Percentiles rank a stretch among this genome's conserved stretches.
phyloP scores from a whole-genome alignment of 768 basidiomycete species.

The Boletus barrowsii region DNA sequence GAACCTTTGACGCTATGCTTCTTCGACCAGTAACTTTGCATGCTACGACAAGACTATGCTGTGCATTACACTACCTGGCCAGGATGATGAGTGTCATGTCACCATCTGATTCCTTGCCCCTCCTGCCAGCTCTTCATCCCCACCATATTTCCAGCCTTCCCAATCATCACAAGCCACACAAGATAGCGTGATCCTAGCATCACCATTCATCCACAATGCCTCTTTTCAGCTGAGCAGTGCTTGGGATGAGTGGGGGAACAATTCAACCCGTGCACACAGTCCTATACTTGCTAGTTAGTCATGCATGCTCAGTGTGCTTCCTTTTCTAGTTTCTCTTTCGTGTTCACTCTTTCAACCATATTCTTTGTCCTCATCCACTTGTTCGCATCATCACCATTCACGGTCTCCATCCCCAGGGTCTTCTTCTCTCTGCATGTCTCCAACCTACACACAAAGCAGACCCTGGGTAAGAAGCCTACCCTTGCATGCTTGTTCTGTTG shows the following conservation, averaged over 20 bases:
- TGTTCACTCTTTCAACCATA: constrained; percentile 13
- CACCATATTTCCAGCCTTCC: constrained; percentile 17
- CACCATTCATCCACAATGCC: constrained; percentile 14
- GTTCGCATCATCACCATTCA: constrained; percentile 22
- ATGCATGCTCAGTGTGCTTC: constrained; percentile 18
- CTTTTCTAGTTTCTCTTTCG: constrained; percentile 4
- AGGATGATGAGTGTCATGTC: no score
- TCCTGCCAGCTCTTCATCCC: constrained; percentile 19
- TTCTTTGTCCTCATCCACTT: constrained; percentile 7
- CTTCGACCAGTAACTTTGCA: no score
- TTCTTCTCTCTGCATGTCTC: constrained; percentile 16
- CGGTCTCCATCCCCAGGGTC: constrained; percentile 28
- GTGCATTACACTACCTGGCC: no score
- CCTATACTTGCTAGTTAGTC: constrained; percentile 14
- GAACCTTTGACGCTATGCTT: no score
- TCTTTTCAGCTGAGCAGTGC: constrained; percentile 4
- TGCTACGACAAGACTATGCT: no score
- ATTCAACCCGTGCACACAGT: not conserved
- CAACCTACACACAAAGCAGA: constrained; percentile 23
- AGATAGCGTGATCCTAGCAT: constrained; percentile 9
- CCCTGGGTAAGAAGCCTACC: constrained; percentile 51
- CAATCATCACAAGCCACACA: constrained; percentile 9
- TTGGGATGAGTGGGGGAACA: constrained; percentile 25
- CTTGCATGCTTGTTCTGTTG: constrained; percentile 66
- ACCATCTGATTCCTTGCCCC: constrained; percentile 32